Evolutionary conservation across 1,284 basidiomycete genomes (phyloP).

Genomic region (Vanrija sp.): DNA sequence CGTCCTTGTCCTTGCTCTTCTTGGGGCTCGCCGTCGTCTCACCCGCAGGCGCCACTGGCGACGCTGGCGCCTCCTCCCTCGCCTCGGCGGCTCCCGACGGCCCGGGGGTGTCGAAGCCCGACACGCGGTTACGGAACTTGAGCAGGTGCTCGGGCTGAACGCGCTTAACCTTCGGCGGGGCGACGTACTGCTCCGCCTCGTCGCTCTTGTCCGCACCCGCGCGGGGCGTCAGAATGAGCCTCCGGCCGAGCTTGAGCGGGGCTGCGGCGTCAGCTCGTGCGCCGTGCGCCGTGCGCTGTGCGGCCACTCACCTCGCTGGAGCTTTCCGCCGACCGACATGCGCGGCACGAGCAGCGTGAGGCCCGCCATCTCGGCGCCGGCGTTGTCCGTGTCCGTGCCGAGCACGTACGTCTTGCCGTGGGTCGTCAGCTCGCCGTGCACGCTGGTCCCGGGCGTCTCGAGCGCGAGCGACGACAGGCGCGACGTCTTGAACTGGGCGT

Average conservation of each 20-base stretch:
- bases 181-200: neutral
- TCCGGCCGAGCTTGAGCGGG: conserved; percentile 35
- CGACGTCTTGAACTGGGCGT: conserved; percentile 37
- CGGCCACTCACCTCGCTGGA: conserved; percentile 34
- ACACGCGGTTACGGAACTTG: conserved; percentile 42
- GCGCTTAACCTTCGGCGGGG: conserved; percentile 23
- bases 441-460: neutral
- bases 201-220: neutral
- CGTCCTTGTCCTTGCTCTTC: conserved; percentile 13
- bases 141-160: conserved; percentile 35
- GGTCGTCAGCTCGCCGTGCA: conserved; percentile 24
- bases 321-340: conserved; percentile 21
- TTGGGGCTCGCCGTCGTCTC: neutral
- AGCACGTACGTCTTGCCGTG: conserved; percentile 33
- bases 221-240: conserved; percentile 35
- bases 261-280: conserved; percentile 19
- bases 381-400: conserved; percentile 18
- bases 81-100: conserved; percentile 9
- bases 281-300: neutral
- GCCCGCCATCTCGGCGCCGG: conserved; percentile 43
- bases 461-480: conserved; percentile 26
- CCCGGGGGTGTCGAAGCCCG: conserved; percentile 37
- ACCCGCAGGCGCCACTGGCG: neutral
- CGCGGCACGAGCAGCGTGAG: conserved; percentile 42
- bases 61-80: neutral